Percentiles rank a stretch among this genome's conserved stretches.
These are phyloP conservation scores for Mycena maculata DNA, from an alignment of 768 basidiomycete genomes.

Conservation along the genomic window DNA sequence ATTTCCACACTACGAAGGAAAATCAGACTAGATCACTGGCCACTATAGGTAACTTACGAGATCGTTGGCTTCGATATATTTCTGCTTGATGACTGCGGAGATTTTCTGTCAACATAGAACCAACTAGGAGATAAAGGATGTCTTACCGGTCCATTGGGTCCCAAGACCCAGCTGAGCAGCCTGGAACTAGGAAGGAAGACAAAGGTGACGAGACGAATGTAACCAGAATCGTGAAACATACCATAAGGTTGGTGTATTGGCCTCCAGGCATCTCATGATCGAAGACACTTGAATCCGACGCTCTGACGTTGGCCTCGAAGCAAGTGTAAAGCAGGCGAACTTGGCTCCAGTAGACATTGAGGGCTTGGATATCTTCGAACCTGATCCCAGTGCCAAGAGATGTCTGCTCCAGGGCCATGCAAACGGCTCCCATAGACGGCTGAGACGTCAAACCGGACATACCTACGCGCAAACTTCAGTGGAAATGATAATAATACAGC, in stretches of 20 bases:
- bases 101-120: conserved; percentile 28
- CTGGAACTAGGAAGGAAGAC: conserved; percentile 87
- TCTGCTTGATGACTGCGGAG: conserved; percentile 89
- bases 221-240: conserved; percentile 45
- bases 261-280: conserved; percentile 99
- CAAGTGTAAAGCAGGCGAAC: conserved; percentile 94
- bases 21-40: conserved; percentile 27
- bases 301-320: conserved; percentile 98
- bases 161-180: conserved; percentile 96
- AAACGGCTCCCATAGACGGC: conserved; percentile 98
- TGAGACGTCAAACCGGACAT: conserved; percentile 99
- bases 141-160: conserved; percentile 90
- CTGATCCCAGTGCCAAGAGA: conserved; percentile 94
- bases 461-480: conserved; percentile 59
- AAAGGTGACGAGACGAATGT: conserved; percentile 30
- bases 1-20: conserved; percentile 81
- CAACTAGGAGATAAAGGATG: conserved; percentile 24
- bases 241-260: conserved; percentile 94
- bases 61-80: conserved; percentile 97
- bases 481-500: conserved; percentile 19
- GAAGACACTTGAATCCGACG: conserved; percentile 97
- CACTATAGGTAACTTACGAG: conserved; percentile 66
- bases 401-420: conserved; percentile 95
- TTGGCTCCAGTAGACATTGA: conserved; percentile 98
- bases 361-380: conserved; percentile 95